Conservation (phyloP, 2,329 filamentous ascomycete genomes). For the Cryphonectria japonica region DNA sequence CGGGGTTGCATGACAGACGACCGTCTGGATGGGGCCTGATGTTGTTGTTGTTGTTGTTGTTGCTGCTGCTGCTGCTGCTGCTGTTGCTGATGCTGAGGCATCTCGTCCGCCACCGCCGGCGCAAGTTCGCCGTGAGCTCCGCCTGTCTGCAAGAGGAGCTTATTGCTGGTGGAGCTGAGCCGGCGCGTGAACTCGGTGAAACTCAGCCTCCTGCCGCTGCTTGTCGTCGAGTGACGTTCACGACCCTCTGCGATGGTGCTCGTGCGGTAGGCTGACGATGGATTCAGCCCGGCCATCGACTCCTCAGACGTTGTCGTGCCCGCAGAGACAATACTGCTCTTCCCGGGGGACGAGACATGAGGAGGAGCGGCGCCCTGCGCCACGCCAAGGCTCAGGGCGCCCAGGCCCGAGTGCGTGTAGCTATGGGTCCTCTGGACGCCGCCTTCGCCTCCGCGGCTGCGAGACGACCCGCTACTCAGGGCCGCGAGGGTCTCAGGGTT, state of each 20-base stretch:
- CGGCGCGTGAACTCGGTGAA: slow-evolving; percentile 65
- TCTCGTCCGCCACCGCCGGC: slow-evolving; percentile 25
- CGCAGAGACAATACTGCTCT: slow-evolving; percentile 20
- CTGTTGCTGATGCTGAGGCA: too few species aligned
- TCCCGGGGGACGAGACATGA: slow-evolving; percentile 18
- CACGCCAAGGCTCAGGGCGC: slow-evolving; percentile 15
- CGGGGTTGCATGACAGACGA: slow-evolving; percentile 39
- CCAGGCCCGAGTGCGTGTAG: slow-evolving; percentile 36
- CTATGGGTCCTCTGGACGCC: slow-evolving; percentile 51
- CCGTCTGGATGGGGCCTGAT: slow-evolving; percentile 40
- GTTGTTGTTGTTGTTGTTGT: too few species aligned
- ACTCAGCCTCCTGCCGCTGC: slow-evolving; percentile 58
- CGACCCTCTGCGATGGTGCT: slow-evolving; percentile 26
- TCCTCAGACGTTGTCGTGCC: slow-evolving; percentile 20
- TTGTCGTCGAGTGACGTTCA: slow-evolving; percentile 56
- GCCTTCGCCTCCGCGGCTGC: slow-evolving; percentile 44
- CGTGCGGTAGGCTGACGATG: slow-evolving; percentile 32
- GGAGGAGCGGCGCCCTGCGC: not conserved
- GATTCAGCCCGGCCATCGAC: slow-evolving; percentile 20
- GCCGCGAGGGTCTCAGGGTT: slow-evolving; percentile 40
- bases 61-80: too few species aligned
- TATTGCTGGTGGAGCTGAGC: slow-evolving; percentile 63
- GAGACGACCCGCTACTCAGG: slow-evolving; percentile 36
- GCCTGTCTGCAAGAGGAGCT: slow-evolving; percentile 61
- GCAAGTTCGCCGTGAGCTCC: slow-evolving; percentile 43